Base-by-base conservation (phyloP, 192 early-diverging fungal genomes). In the Powellomyces hirtus region DNA sequence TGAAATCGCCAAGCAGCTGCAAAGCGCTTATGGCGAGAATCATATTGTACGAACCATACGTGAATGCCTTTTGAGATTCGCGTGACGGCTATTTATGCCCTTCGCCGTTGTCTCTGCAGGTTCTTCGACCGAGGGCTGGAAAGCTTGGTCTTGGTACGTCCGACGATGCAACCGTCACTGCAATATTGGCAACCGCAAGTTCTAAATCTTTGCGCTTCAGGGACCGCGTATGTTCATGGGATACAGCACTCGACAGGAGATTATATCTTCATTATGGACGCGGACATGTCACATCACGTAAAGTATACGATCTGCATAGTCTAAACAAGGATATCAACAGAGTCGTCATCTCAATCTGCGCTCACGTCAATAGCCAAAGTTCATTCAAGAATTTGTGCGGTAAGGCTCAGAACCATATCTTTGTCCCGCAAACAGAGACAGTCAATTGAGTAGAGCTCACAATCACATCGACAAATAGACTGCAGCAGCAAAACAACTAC, bases 201-300 rank as follows among this genome's bases (percentile, higher is more conserved):
- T 29, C 26, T 22, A 42, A 8, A 42, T 42, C 40, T 18, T 42
- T 42, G 40, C 55, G 6, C 22, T 22, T 38, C 66, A 83, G 84
- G 94, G 26, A 97, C 96, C 1, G 96, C 96, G 27, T 98, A 98
- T 66, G 86, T 96, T 18, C 90, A 98, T 73, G 96, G 95, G 36
- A 91, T 96, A 27, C 85, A 96, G 76, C 88, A 89, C 75, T 93
- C 93, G 13, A 95, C 93, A 20, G 96, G 96, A 38, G 91, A 96
- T 79, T 96, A 89, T 84, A 83, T 97, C 36, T 92, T 98, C 67
- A 97, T 98, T 73, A 91, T 98, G 94, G 96, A 98, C 70, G 95
- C 96, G 24, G 96, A 98, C 73, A 95, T 98, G 88, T 97, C 95
- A 27, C 96, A 98, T 76, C 96, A 98, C 71, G 92, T 94, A 89